Conservation (phyloP, 2,329 filamentous ascomycete genomes). For the Sordariomycetes sp. region DNA sequence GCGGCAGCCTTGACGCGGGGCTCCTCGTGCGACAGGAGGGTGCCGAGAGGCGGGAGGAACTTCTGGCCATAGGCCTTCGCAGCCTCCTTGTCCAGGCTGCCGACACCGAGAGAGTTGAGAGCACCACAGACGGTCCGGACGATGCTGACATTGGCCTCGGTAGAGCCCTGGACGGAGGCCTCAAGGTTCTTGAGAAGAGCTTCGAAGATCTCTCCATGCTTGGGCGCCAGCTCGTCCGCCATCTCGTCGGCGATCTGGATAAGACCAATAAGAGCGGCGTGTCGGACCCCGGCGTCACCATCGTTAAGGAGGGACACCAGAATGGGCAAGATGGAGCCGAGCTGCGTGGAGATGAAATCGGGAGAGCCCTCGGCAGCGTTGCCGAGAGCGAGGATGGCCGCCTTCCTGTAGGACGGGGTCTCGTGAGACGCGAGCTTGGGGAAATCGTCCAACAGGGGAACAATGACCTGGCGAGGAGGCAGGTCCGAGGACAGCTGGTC, state of each 20-base stretch:
- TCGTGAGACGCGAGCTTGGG: conserved; percentile 66
- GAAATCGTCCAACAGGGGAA: conserved; percentile 80
- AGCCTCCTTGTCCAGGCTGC: conserved; percentile 63
- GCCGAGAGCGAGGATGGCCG: conserved; percentile 82
- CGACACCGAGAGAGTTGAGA: conserved; percentile 82
- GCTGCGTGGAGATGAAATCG: conserved; percentile 92
- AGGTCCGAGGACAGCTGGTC: conserved; percentile 82
- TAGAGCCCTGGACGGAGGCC: conserved; percentile 59
- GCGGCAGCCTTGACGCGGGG: conserved; percentile 84
- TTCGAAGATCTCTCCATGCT: conserved; percentile 77
- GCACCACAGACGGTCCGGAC: conserved; percentile 85
- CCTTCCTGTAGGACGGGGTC: conserved; percentile 73
- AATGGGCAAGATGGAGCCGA: conserved; percentile 74
- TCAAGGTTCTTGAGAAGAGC: conserved; percentile 83
- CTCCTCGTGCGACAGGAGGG: conserved; percentile 74
- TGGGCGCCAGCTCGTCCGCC: conserved; percentile 75
- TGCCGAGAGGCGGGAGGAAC: conserved; percentile 75
- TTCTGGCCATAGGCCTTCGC: conserved; percentile 65
- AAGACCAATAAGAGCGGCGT: conserved; percentile 77
- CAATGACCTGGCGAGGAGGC: conserved; percentile 86
- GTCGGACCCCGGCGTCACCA: conserved; percentile 70
- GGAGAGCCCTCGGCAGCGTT: conserved; percentile 95
- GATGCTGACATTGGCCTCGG: conserved; percentile 72
- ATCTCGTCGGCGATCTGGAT: conserved; percentile 89
- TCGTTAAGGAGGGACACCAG: conserved; percentile 79